phyloP scores from a whole-genome alignment of 306 rosid genomes.

The Citrullus colocynthis region DNA sequence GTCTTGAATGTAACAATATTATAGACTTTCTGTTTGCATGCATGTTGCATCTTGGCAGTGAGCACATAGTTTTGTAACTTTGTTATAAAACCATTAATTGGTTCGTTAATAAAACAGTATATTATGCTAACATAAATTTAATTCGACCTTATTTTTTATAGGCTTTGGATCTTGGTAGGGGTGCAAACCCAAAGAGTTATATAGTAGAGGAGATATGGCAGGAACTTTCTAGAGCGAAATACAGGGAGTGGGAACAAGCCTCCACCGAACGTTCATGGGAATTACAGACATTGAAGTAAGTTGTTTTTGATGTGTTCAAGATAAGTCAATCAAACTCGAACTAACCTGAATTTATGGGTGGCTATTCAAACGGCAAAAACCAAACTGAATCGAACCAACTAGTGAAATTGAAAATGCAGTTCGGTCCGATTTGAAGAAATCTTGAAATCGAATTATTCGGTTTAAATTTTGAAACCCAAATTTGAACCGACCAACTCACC shows the following conservation, averaged over 20 bases:
- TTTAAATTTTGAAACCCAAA: too few species aligned
- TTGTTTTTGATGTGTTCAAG: background rate
- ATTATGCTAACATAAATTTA: background rate
- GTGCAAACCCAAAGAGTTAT: slow-evolving; percentile 60
- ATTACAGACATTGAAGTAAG: slow-evolving; percentile 55
- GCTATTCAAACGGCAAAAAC: too few species aligned
- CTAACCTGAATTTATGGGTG: too few species aligned
- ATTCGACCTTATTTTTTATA: slow-evolving; percentile 11
- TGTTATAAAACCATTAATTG: too few species aligned
- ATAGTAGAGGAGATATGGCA: slow-evolving; percentile 92
- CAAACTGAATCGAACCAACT: too few species aligned
- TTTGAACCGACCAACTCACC: too few species aligned
- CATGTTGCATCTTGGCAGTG: background rate
- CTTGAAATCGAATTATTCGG: too few species aligned
- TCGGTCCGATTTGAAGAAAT: too few species aligned
- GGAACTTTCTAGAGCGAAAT: slow-evolving; percentile 82
- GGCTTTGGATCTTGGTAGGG: slow-evolving; percentile 98
- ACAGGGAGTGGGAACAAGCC: slow-evolving; percentile 64
- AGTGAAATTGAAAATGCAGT: too few species aligned
- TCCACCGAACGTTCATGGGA: slow-evolving; percentile 67
- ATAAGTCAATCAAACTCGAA: too few species aligned
- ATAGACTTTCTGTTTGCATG: background rate
- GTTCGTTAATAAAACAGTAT: too few species aligned
- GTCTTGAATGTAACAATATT: background rate
- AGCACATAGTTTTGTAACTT: background rate